Conservation (phyloP, 148 eudicot species). For the Polygonum maritimum region DNA sequence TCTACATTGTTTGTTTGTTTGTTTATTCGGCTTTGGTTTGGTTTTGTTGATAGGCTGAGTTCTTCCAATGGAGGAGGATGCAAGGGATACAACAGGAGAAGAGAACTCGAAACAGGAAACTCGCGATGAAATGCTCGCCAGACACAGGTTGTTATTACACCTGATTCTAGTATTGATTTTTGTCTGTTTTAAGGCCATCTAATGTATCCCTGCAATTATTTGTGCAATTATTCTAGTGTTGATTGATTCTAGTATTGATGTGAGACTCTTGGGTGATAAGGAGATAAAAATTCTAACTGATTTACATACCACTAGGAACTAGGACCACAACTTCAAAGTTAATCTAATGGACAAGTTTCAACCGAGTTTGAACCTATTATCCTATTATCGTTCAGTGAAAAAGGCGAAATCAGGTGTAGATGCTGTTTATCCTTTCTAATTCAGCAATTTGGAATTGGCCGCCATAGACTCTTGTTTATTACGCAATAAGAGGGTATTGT, state of each 20-base stretch:
- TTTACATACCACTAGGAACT: neutral
- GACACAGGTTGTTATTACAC: slow-evolving; percentile 42
- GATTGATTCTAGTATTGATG: too few species aligned
- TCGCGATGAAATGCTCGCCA: slow-evolving; percentile 63
- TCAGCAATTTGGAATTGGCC: neutral
- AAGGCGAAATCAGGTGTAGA: neutral
- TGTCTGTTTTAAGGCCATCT: too few species aligned
- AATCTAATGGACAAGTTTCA: neutral
- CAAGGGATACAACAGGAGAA: slow-evolving; percentile 19
- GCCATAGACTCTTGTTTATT: too few species aligned
- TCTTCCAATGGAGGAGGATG: slow-evolving; percentile 18
- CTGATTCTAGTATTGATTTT: neutral
- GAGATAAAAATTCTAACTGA: neutral
- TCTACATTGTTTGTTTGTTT: neutral
- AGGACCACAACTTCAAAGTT: neutral
- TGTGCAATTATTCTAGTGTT: too few species aligned
- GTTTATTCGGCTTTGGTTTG: neutral
- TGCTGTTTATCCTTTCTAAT: neutral
- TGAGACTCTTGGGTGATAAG: neutral
- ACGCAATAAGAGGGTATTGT: too few species aligned
- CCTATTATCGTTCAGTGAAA: neutral
- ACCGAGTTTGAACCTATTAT: neutral
- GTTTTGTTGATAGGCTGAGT: neutral
- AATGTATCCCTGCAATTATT: too few species aligned
- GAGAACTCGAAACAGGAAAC: slow-evolving; percentile 38